Evolutionary conservation across 2,329 filamentous ascomycete species (phyloP).

Genomic region (Setomelanomma holmii): DNA sequence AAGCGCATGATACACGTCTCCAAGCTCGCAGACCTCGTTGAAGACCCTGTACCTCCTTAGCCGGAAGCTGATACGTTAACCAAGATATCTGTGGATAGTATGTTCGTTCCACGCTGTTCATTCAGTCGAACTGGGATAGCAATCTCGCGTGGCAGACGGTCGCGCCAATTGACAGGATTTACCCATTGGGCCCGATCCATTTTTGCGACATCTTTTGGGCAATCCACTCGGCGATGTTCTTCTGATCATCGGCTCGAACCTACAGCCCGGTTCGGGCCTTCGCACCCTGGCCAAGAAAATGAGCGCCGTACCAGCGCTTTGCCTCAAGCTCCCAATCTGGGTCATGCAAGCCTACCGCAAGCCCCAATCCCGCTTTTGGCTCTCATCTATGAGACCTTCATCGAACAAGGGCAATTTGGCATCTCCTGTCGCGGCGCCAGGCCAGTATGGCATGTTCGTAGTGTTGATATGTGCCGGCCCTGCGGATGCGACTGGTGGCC

Average conservation of each 20-base stretch:
- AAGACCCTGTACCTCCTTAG: conserved; percentile 9
- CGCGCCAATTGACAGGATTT: conserved; percentile 12
- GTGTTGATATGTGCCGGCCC: not conserved
- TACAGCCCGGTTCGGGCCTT: not conserved
- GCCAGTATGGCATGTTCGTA: not conserved
- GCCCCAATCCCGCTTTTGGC: not conserved
- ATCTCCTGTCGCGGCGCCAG: not conserved
- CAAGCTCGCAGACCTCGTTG: conserved; percentile 7
- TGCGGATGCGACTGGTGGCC: not conserved
- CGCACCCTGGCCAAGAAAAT: not conserved
- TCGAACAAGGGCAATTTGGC: too few relatives aligned
- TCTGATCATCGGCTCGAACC: not conserved
- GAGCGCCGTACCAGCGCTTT: not conserved
- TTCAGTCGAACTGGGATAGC: conserved; percentile 8
- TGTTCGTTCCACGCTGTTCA: not conserved
- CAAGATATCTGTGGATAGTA: conserved; percentile 8
- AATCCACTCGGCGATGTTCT: not conserved
- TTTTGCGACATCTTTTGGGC: not conserved
- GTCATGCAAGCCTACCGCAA: not conserved
- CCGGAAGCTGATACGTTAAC: conserved; percentile 5
- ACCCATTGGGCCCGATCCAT: not conserved
- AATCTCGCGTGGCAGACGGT: conserved; percentile 13
- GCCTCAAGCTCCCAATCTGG: not conserved
- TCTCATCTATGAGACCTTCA: too few relatives aligned
- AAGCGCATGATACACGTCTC: not conserved